Conservation (phyloP, 1,284 basidiomycete species). For the Omphalotus olearius region DNA sequence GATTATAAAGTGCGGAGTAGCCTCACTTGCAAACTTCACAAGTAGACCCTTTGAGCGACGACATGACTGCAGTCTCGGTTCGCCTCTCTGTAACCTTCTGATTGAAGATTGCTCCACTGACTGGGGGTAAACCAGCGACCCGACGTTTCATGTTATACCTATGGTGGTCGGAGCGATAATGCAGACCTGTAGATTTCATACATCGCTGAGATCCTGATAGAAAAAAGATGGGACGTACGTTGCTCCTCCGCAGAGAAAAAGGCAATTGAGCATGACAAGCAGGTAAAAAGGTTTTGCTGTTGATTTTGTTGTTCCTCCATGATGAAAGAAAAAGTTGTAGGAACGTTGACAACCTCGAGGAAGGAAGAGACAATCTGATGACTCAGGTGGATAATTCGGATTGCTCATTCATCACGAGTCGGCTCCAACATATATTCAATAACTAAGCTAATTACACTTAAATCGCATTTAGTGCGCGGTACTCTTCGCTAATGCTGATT, state of each 20-base stretch:
- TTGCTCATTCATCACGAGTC: too few species aligned
- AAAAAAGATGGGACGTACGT: constrained; percentile 40
- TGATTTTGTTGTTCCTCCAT: constrained; percentile 17
- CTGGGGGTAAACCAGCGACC: constrained; percentile 87
- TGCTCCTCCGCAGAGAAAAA: constrained; percentile 86
- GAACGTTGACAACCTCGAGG: neutral
- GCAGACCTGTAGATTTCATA: constrained; percentile 51
- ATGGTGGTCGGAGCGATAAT: constrained; percentile 95
- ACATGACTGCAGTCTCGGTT: constrained; percentile 68
- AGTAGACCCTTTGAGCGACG: constrained; percentile 56
- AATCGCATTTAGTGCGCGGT: neutral
- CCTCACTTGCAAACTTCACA: constrained; percentile 84
- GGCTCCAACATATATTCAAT: too few species aligned
- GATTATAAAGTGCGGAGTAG: neutral
- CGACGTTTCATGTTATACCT: constrained; percentile 98
- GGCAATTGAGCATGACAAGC: constrained; percentile 89
- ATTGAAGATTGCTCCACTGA: constrained; percentile 79
- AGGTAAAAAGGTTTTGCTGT: constrained; percentile 64
- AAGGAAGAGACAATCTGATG: neutral
- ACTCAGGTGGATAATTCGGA: neutral
- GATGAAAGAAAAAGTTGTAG: neutral
- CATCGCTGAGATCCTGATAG: neutral
- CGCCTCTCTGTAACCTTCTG: constrained; percentile 85
- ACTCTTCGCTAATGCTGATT: constrained; percentile 12
- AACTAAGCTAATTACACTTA: too few species aligned